Evolutionary conservation across 805 yeast genomes (phyloP).

Genomic region (Priceomyces carsonii): DNA sequence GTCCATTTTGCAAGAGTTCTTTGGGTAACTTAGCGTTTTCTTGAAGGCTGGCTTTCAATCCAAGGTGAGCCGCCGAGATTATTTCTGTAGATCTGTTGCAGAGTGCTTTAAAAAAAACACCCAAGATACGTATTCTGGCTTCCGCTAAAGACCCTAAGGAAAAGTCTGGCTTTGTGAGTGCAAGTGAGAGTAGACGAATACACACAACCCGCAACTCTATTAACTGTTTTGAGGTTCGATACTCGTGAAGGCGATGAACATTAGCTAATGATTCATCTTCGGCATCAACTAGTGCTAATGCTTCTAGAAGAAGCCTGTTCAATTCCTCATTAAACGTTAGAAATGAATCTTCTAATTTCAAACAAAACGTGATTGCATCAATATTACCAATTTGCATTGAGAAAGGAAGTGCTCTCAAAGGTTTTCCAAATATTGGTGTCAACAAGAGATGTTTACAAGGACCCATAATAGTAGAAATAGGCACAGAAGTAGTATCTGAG

Average conservation of each 20-base stretch:
- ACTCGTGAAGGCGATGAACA: constrained; percentile 81
- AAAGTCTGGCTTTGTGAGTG: constrained; percentile 82
- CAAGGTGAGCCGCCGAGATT: constrained; percentile 91
- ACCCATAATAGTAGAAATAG: constrained; percentile 72
- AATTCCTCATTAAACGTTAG: constrained; percentile 87
- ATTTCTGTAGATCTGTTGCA: constrained; percentile 82
- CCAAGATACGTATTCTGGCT: constrained; percentile 80
- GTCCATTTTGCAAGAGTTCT: constrained; percentile 90
- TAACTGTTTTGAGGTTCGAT: constrained; percentile 84
- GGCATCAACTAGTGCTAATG: constrained; percentile 92
- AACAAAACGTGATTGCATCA: constrained; percentile 92
- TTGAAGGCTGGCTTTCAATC: constrained; percentile 77
- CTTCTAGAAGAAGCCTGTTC: constrained; percentile 81
- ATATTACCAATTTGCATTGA: constrained; percentile 99
- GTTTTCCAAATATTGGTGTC: constrained; percentile 96
- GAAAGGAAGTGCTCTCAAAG: constrained; percentile 93
- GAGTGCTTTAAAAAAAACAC: constrained; percentile 92
- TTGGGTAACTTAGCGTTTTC: constrained; percentile 90
- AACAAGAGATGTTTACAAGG: constrained; percentile 81
- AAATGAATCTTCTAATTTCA: constrained; percentile 77
- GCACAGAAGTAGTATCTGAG: constrained; percentile 67
- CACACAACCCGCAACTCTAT: constrained; percentile 89
- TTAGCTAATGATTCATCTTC: constrained; percentile 94
- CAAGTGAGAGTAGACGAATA: constrained; percentile 76
- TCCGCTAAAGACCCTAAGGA: constrained; percentile 72